Evolutionary conservation across 2,329 filamentous ascomycete species (phyloP), one percentile per base, ranked within the genome.

Genomic region (Rhexocercosporidium sp.): DNA sequence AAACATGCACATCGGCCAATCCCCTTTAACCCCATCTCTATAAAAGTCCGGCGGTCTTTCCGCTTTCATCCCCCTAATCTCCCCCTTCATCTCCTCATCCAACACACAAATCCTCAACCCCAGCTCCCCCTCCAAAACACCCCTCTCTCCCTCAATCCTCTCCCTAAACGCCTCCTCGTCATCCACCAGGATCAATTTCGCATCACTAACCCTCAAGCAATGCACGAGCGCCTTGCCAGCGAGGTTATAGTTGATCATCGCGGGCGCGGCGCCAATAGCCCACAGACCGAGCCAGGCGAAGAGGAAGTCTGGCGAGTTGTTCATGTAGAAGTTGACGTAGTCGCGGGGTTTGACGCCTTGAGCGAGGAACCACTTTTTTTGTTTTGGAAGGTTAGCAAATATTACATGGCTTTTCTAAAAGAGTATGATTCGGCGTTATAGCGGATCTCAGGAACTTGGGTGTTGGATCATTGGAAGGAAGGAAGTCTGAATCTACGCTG

Each of bases 221-320:
- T 92, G 90, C 54, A 91, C 73, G 70, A 93, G 77, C 1, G 89
- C 86, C 70, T 89, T 84, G 0, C 86, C 87, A 8, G 84, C 82
- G 8, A 93, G 80, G 74, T 92, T 89, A 75, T 90, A 87, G 76
- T 93, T 93, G 76, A 93, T 89, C 78, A 91, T 84, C 0, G 90
- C 90, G 0, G 90, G 90, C 0, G 88, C 88, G 16, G 87, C 87
- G 3, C 90, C 90, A 64, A 92, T 85, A 11, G 87, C 84, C 82
- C 86, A 86, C 3, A 90, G 79, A 0, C 86, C 90, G 47, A 92
- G 75, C 86, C 89, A 90, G 3, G 85, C 84, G 59, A 91, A 86
- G 9, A 90, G 73, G 71, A 92, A 92, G 64, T 92, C 89, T 0
- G 88, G 83, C 16, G 87, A 86, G 76, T 92, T 93, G 73, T 83